phyloP scores from a whole-genome alignment of 2,329 filamentous ascomycete species.

The Trichophyton equinum region DNA sequence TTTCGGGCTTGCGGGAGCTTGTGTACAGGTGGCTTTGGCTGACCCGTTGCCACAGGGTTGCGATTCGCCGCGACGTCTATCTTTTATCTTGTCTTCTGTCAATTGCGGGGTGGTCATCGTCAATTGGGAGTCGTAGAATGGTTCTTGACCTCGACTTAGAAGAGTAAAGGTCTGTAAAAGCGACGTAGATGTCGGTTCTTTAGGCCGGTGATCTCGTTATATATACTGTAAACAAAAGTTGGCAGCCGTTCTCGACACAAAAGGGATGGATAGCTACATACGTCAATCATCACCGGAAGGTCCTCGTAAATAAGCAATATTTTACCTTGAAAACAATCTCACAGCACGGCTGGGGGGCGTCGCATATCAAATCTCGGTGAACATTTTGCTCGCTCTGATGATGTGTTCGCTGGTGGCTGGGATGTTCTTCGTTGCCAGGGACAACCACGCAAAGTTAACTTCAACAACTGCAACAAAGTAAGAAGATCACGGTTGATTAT shows the following conservation, averaged over 20 bases:
- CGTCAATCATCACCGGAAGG: background rate
- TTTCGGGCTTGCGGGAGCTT: background rate
- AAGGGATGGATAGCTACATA: background rate
- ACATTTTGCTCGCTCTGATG: background rate
- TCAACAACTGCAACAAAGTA: too few species aligned
- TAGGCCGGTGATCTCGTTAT: background rate
- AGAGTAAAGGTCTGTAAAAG: background rate
- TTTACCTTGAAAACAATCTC: background rate
- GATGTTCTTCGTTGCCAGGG: slow-evolving; percentile 6
- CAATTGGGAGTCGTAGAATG: background rate
- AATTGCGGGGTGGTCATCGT: background rate
- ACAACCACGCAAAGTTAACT: background rate
- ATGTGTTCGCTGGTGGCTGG: background rate
- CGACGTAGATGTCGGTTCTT: background rate
- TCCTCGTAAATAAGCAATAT: background rate
- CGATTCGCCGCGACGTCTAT: background rate
- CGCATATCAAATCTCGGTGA: background rate
- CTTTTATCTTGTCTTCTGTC: background rate
- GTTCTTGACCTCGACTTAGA: background rate
- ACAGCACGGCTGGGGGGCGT: background rate
- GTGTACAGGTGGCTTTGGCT: background rate
- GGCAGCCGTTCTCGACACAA: background rate
- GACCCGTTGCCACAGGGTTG: background rate
- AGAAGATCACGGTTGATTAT: too few species aligned
- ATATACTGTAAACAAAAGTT: background rate